Percentiles rank a stretch among this genome's conserved stretches.
phyloP scores from a whole-genome alignment of 2,329 filamentous ascomycete genomes.

The Chrysoporthe deuterocubensis region DNA sequence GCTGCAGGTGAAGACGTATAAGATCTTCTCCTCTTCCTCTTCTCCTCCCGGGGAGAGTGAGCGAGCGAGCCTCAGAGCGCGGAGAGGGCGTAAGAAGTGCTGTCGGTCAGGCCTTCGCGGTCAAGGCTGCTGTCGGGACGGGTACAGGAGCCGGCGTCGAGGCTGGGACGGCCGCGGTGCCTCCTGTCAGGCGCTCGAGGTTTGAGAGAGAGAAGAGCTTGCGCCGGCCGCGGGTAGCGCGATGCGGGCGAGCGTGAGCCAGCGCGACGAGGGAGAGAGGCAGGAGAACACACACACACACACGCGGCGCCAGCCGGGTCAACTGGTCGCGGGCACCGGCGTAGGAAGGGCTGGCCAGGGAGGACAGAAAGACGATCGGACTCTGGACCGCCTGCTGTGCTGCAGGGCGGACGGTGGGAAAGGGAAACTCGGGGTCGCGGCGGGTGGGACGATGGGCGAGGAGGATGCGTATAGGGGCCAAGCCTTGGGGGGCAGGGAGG shows the following conservation, averaged over 20 bases:
- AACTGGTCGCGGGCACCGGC: background rate
- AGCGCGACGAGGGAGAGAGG: conserved; percentile 26
- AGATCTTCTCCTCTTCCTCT: conserved; percentile 10
- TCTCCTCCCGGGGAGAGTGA: background rate
- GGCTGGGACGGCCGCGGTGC: conserved; percentile 12
- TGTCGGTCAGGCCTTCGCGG: too few species aligned
- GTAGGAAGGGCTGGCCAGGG: background rate
- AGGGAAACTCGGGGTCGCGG: background rate
- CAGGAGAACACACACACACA: conserved; percentile 32
- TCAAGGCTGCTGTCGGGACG: background rate
- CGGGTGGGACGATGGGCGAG: conserved; percentile 1
- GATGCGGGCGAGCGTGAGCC: conserved; percentile 23
- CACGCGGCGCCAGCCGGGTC: conserved; percentile 1
- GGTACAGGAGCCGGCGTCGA: conserved; percentile 19
- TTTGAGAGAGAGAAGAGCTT: conserved; percentile 18
- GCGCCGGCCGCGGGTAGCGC: conserved; percentile 17
- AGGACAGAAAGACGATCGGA: background rate
- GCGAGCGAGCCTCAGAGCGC: background rate
- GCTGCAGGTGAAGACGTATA: conserved; percentile 18
- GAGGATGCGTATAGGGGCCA: background rate
- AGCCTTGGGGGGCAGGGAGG: background rate
- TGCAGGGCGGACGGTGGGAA: background rate
- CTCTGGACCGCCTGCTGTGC: background rate
- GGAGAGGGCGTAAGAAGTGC: too few species aligned
- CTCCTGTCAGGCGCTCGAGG: conserved; percentile 15